Evolutionary conservation across 2,329 filamentous ascomycete species (phyloP).

Genomic region (Fragosphaeria purpurea): DNA sequence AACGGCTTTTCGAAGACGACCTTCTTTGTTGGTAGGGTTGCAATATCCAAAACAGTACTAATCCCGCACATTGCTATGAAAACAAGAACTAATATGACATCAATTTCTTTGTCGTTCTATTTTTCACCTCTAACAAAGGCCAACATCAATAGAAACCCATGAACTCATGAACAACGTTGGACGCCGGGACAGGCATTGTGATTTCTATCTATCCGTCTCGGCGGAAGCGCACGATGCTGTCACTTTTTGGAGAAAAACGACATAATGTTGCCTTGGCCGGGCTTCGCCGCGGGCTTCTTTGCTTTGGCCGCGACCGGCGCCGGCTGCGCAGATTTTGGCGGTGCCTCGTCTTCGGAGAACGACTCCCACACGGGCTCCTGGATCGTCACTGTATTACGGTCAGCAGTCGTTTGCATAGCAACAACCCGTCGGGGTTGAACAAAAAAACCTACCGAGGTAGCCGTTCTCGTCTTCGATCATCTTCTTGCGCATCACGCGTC

Average conservation of each 20-base stretch:
- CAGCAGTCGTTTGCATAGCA: neutral
- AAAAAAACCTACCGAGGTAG: constrained; percentile 60
- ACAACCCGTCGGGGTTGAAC: neutral
- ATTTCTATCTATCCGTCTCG: too few species aligned
- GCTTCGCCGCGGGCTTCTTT: constrained; percentile 49
- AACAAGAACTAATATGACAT: too few species aligned
- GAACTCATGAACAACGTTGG: too few species aligned
- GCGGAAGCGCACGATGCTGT: neutral
- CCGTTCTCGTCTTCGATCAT: constrained; percentile 80
- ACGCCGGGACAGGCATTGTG: too few species aligned
- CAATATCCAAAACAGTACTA: too few species aligned
- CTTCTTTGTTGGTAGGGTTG: too few species aligned
- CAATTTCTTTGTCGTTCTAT: too few species aligned
- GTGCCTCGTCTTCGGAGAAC: constrained; percentile 79
- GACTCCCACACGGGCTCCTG: constrained; percentile 83
- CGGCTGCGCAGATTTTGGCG: constrained; percentile 35
- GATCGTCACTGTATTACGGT: constrained; percentile 56
- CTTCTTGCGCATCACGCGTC: constrained; percentile 80
- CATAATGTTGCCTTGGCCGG: constrained; percentile 73
- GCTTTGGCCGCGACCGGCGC: constrained; percentile 36
- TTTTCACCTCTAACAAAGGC: too few species aligned
- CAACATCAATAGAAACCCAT: too few species aligned
- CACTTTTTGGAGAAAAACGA: constrained; percentile 82
- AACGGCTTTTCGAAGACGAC: too few species aligned
- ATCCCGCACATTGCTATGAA: too few species aligned